Conservation (phyloP, 805 yeast genomes). For the Kluyveromyces dobzhanskii region DNA sequence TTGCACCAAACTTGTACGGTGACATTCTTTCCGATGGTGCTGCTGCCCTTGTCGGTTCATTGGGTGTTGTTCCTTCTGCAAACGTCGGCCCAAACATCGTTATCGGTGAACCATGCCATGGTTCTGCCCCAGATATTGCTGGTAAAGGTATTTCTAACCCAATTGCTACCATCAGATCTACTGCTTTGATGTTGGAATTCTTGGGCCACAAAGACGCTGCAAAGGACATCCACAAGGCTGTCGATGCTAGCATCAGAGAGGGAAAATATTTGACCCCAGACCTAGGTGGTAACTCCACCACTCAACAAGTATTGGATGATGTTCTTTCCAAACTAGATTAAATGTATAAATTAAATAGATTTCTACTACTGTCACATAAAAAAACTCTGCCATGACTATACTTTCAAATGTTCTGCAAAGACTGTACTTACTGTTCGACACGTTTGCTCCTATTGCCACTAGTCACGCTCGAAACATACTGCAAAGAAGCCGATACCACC, state of each 20-base stretch:
- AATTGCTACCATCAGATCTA: slow-evolving; percentile 90
- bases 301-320: slow-evolving; percentile 82
- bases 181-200: slow-evolving; percentile 90
- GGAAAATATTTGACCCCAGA: slow-evolving; percentile 80
- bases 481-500: slow-evolving; percentile 99
- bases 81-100: slow-evolving; percentile 95
- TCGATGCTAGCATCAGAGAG: slow-evolving; percentile 83
- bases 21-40: slow-evolving; percentile 97
- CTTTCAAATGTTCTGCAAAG: no score
- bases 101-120: slow-evolving; percentile 99
- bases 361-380: no score
- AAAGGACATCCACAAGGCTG: slow-evolving; percentile 86
- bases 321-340: slow-evolving; percentile 38
- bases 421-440: no score
- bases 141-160: slow-evolving; percentile 95
- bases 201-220: slow-evolving; percentile 88
- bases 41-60: slow-evolving; percentile 94
- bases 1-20: slow-evolving; percentile 97
- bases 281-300: slow-evolving; percentile 82
- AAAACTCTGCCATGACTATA: no score
- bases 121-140: slow-evolving; percentile 97
- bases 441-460: no score
- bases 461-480: slow-evolving; percentile 60
- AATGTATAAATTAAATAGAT: slow-evolving; percentile 3
- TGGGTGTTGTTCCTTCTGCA: slow-evolving; percentile 97